Evolutionary conservation across 345 rosid species (phyloP), one percentile per base, ranked within the genome.

Genomic region (Aquilaria yunnanensis): DNA sequence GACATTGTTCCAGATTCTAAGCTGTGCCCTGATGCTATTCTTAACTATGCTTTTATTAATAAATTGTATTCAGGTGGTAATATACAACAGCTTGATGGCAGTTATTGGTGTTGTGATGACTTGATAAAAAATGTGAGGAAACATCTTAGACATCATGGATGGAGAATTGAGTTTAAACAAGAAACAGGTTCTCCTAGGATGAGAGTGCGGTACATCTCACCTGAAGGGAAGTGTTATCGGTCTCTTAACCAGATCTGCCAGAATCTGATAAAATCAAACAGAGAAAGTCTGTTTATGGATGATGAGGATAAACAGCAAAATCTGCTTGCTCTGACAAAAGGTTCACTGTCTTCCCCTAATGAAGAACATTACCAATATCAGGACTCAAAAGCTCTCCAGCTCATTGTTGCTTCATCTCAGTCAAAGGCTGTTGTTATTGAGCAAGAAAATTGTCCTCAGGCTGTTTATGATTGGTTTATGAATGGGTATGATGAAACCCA

Each of bases 191-290:
- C 8, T 37, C 47, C 4, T 37, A 48, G 2, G 2, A 16, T 0
- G 5, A 83, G 83, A 62, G 37, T 73, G 10, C 91, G 89, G 58
- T 92, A 86, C 65, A 41, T 59, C 56, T 80, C 96, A 58, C 98
- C 98, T 65, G 60, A 67, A 49, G 81, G 87, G 14, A 73, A 72
- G 63, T 7, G 32, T 23, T 84, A 79, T 71, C 47, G 65, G 33
- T 92, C 98, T 71, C 85, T 92, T 75, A 63, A 59, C 47, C 67
- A 66, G 66, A 81, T 73, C 48, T 88, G 92, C 73, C 59, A 47
- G 33, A 66, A 51, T 64, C 53, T 90, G 67, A 51, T 14, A 31
- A 43, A 66, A 62, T 23, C 32, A 12, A 9, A 37, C 43, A 37
- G 7, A 1, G 54, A 56, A 51, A 50, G 10, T 14, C 48, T 8